Percentiles rank a stretch among this genome's conserved stretches.
phyloP scores from a whole-genome alignment of 345 rosid genomes.

The Gossypium mustelinum region DNA sequence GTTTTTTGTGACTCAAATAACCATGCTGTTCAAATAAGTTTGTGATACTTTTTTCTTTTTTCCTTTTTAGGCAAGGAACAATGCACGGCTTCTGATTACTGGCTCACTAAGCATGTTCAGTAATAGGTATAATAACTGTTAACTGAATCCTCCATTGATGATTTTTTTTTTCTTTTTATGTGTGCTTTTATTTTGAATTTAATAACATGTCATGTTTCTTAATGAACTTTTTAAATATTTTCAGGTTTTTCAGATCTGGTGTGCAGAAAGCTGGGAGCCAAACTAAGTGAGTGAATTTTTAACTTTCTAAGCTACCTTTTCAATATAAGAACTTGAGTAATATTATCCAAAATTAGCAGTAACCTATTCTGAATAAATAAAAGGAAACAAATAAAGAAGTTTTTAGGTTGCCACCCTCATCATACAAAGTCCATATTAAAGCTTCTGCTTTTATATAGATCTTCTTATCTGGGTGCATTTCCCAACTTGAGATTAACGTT shows the following conservation, averaged over 20 bases:
- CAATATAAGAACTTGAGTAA: neutral
- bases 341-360: neutral
- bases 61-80: constrained; percentile 54
- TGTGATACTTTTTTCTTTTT: neutral
- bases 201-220: neutral
- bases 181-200: neutral
- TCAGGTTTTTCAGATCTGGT: constrained; percentile 53
- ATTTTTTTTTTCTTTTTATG: neutral
- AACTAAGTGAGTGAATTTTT: constrained; percentile 35
- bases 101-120: constrained; percentile 64
- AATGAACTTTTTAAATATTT: constrained; percentile 10
- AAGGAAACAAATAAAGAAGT: neutral
- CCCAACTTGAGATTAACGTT: neutral
- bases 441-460: neutral
- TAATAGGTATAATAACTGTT: constrained; percentile 32
- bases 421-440: neutral
- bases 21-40: constrained; percentile 2
- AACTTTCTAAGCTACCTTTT: neutral
- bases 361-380: neutral
- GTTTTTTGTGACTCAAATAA: constrained; percentile 2
- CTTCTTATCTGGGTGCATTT: constrained; percentile 1
- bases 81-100: constrained; percentile 58
- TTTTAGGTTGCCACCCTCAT: neutral
- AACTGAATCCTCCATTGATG: constrained; percentile 8
- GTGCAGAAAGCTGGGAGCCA: constrained; percentile 60